Conservation (phyloP, 2,329 filamentous ascomycete species). For the Clarireedia hainanense region DNA sequence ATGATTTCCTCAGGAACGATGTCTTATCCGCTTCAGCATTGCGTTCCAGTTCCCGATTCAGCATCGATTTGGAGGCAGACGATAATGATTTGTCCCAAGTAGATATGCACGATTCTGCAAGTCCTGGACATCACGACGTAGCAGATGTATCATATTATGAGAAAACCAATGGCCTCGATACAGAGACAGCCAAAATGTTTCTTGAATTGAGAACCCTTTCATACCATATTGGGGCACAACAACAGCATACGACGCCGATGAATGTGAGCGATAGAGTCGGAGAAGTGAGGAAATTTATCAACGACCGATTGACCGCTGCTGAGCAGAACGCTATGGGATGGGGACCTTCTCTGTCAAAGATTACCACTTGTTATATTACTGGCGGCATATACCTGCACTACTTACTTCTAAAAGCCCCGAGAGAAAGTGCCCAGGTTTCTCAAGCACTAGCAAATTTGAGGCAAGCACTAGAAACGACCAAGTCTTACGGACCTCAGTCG, state of each 20-base stretch:
- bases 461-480: background rate
- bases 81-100: background rate
- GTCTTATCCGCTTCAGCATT: background rate
- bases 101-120: background rate
- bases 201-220: background rate
- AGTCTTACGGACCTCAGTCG: background rate
- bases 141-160: background rate
- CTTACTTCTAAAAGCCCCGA: background rate
- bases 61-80: background rate
- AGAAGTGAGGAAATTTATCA: background rate
- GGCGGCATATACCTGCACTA: background rate
- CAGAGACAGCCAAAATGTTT: conserved; percentile 2
- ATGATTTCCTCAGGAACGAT: background rate
- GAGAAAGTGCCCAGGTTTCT: background rate
- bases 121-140: background rate
- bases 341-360: background rate
- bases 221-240: background rate
- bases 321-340: background rate
- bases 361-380: background rate
- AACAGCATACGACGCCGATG: background rate
- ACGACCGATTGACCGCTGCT: background rate
- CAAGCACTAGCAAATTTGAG: background rate
- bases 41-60: background rate
- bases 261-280: background rate
- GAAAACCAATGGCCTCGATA: background rate